These are phyloP conservation scores for Phytophthora cactorum DNA, from an alignment of 352 stramenopile genomes.

Conservation along the genomic window DNA sequence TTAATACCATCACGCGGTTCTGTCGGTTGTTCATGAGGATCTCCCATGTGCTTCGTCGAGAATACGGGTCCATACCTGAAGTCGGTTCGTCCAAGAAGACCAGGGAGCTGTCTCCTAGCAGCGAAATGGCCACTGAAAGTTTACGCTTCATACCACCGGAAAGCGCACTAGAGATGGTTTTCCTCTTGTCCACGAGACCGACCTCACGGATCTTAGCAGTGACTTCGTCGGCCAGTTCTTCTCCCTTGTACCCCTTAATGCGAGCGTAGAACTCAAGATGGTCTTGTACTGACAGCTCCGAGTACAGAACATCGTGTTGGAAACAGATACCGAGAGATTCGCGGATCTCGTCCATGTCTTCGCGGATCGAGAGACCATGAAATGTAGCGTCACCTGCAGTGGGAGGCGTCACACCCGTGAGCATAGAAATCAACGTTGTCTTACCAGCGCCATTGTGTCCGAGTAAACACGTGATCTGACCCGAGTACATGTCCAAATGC, in stretches of 20 bases:
- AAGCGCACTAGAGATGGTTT: constrained; percentile 53
- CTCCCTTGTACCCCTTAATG: constrained; percentile 59
- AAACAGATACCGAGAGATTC: constrained; percentile 71
- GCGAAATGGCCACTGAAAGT: constrained; percentile 86
- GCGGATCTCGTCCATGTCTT: constrained; percentile 76
- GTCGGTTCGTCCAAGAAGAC: constrained; percentile 92
- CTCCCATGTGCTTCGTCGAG: constrained; percentile 91
- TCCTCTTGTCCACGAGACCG: constrained; percentile 60
- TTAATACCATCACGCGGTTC: constrained; percentile 83
- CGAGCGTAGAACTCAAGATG: constrained; percentile 71
- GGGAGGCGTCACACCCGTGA: constrained; percentile 63
- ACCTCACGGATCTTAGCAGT: constrained; percentile 57
- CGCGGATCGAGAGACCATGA: constrained; percentile 46
- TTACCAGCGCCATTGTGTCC: constrained; percentile 93
- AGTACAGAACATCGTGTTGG: constrained; percentile 85
- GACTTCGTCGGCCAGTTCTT: constrained; percentile 43
- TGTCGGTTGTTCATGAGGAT: constrained; percentile 58
- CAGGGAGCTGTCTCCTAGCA: constrained; percentile 82
- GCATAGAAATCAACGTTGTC: constrained; percentile 93
- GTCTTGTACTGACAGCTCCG: constrained; percentile 77
- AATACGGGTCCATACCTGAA: constrained; percentile 95
- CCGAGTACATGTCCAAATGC: constrained; percentile 76
- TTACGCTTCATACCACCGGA: constrained; percentile 92
- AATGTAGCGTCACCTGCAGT: constrained; percentile 62
- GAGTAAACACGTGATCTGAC: constrained; percentile 89